Conservation (phyloP, 371 early-diverging fungal genomes). For the Actinomortierella ambigua region DNA sequence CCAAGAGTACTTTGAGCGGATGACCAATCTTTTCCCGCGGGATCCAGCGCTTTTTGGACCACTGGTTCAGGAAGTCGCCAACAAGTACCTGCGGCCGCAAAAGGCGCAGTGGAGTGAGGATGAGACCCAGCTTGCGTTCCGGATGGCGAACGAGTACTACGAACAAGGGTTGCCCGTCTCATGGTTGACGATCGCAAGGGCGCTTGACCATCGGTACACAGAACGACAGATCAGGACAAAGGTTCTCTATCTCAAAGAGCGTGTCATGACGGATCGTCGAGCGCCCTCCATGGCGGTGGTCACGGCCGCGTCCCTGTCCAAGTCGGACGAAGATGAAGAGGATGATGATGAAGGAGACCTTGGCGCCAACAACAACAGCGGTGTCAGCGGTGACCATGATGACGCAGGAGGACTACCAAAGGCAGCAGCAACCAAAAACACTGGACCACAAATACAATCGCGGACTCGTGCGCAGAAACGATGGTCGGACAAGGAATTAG, state of each 20-base stretch:
- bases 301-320: too few species aligned
- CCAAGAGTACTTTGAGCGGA: constrained; percentile 25
- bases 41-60: constrained; percentile 25
- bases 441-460: too few species aligned
- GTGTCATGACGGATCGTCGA: too few species aligned
- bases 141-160: constrained; percentile 16
- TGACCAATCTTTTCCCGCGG: constrained; percentile 20
- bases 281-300: too few species aligned
- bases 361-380: too few species aligned
- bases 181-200: constrained; percentile 16
- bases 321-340: too few species aligned
- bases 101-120: constrained; percentile 15
- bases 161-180: constrained; percentile 1
- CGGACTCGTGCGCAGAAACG: not conserved
- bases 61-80: constrained; percentile 15
- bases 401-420: too few species aligned
- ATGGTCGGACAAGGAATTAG: constrained; percentile 38
- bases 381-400: too few species aligned
- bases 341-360: too few species aligned
- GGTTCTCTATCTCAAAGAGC: too few species aligned
- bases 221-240: constrained; percentile 6
- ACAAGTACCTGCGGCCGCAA: constrained; percentile 11
- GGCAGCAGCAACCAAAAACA: too few species aligned
- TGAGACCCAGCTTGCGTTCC: constrained; percentile 11
- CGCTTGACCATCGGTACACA: constrained; percentile 13